Conservation (phyloP, 176 grass and related monocot species). For the Canna indica region DNA sequence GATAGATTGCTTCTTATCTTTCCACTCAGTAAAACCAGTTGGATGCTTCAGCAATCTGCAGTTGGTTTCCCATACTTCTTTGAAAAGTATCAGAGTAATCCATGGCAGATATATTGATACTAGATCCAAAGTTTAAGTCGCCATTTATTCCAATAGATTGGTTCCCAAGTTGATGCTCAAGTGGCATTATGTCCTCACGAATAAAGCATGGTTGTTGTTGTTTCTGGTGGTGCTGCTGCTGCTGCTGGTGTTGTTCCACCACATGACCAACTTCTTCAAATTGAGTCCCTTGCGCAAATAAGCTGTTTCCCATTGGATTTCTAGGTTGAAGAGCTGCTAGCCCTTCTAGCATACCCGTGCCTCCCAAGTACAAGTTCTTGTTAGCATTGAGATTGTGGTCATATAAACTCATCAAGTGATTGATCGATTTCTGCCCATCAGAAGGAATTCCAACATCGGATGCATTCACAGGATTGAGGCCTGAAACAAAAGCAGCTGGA, state of each 20-base stretch:
- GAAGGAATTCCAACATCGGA: slow-evolving; percentile 43
- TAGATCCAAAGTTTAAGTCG: slow-evolving; percentile 42
- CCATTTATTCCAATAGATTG: neutral
- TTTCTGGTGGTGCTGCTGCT: slow-evolving; percentile 31
- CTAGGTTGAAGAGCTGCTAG: slow-evolving; percentile 26
- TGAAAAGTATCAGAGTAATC: slow-evolving; percentile 29
- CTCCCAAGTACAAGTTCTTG: slow-evolving; percentile 40
- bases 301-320: slow-evolving; percentile 46
- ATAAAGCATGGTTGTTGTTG: slow-evolving; percentile 51
- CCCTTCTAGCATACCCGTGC: slow-evolving; percentile 36
- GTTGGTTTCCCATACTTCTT: neutral
- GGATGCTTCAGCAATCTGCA: slow-evolving; percentile 39
- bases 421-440: slow-evolving; percentile 59
- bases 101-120: slow-evolving; percentile 35
- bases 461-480: slow-evolving; percentile 29
- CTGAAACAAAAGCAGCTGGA: slow-evolving; percentile 11
- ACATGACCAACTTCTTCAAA: slow-evolving; percentile 55
- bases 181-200: slow-evolving; percentile 19
- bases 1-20: neutral
- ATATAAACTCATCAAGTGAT: slow-evolving; percentile 78
- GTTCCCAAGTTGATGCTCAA: slow-evolving; percentile 5
- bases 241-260: slow-evolving; percentile 39
- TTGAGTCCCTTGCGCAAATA: slow-evolving; percentile 45
- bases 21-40: slow-evolving; percentile 61
- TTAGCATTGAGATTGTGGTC: slow-evolving; percentile 33